Percentiles rank a stretch among this genome's conserved stretches.
Conservation (phyloP, 352 stramenopile species). For the Globisporangium radiosum region DNA sequence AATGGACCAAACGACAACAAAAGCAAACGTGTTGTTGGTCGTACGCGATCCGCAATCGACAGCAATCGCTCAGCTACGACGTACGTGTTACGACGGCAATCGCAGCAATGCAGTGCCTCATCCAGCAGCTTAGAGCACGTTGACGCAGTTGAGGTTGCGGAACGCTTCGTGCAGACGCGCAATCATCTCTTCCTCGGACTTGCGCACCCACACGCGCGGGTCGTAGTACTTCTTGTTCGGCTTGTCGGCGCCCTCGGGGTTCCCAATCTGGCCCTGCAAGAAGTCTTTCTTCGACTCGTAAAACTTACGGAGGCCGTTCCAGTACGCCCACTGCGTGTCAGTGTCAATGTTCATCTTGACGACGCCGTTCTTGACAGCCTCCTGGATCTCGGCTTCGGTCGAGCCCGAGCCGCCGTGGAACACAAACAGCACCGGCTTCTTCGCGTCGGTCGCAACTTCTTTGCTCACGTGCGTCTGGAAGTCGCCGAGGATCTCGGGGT, state of each 20-base stretch:
- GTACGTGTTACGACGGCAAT: no score
- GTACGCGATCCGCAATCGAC: no score
- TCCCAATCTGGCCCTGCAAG: slow-evolving; percentile 97
- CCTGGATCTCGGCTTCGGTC: slow-evolving; percentile 94
- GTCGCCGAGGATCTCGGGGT: slow-evolving; percentile 95
- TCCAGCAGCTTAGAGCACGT: slow-evolving; percentile 41
- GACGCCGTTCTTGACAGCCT: slow-evolving; percentile 94
- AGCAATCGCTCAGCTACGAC: no score
- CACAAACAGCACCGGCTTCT: slow-evolving; percentile 97
- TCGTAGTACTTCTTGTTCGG: slow-evolving; percentile 99
- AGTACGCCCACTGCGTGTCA: slow-evolving; percentile 99
- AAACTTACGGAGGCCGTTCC: slow-evolving; percentile 96
- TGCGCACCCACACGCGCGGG: slow-evolving; percentile 95
- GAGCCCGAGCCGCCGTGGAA: slow-evolving; percentile 99
- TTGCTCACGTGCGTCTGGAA: slow-evolving; percentile 89
- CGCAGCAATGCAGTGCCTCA: no score
- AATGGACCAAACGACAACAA: no score
- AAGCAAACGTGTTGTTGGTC: no score
- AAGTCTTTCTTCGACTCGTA: slow-evolving; percentile 97
- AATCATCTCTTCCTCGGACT: slow-evolving; percentile 95
- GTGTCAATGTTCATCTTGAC: slow-evolving; percentile 99
- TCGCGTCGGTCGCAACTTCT: slow-evolving; percentile 62
- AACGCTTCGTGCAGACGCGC: slow-evolving; percentile 87
- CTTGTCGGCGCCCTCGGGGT: slow-evolving; percentile 95
- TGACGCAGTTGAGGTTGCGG: slow-evolving; percentile 87